Evolutionary conservation across 345 rosid genomes (phyloP), one percentile per base, ranked within the genome.

Genomic region (Acer saccharum): DNA sequence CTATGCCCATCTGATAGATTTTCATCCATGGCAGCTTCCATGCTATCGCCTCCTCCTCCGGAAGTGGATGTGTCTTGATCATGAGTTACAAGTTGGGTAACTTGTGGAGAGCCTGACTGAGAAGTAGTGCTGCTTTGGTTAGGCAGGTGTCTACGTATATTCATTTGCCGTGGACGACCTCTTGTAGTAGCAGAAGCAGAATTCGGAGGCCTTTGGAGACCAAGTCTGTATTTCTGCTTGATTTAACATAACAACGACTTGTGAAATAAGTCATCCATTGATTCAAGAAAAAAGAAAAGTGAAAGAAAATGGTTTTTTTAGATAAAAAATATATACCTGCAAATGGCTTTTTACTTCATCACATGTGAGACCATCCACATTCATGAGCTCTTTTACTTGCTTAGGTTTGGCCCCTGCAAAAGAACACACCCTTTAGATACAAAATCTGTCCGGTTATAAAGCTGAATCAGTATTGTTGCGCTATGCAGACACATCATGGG

Each of bases 331-430:
- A 57, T 80, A 75, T 81, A 91, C 98, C 90, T 94, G 98, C 74
- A 94, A 88, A 86, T 94, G 97, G 84, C 96, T 91, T 82, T 94
- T 94, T 6, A 94, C 93, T 91, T 94, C 96, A 83, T 92, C 97
- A 80, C 89, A 91, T 73, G 98, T 94, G 78, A 94, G 90, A 41
- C 94, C 98, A 74, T 94, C 94, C 32, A 94, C 93, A 81, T 86
- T 81, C 98, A 94, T 94, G 46, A 87, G 75, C 50, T 92, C 93
- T 72, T 89, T 91, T 46, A 91, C 90, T 81, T 89, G 96, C 76
- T 91, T 93, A 68, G 98, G 98, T 73, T 95, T 93, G 54, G 95
- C 98, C 68, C 77, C 97, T 92, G 78, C 68, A 83, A 78, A 80
- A 21, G 73, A 72, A 67, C 17, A 25, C 52, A 66, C 32, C 41